Conservation (phyloP, 2,329 filamentous ascomycete species). For the Penicillium sp. region DNA sequence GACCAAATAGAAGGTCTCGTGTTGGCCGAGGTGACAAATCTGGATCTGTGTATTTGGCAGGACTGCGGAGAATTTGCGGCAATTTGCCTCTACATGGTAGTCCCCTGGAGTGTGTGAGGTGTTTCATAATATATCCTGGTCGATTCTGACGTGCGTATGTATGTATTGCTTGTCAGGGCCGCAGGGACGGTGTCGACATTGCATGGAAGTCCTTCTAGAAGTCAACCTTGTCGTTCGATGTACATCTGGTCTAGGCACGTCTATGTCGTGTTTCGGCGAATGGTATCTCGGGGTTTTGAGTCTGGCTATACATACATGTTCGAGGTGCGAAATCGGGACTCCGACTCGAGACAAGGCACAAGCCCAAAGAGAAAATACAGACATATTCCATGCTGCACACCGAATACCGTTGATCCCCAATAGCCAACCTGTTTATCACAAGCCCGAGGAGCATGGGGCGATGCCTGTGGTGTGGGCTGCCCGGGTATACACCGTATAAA, state of each 20-base stretch:
- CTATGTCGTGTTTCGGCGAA: neutral
- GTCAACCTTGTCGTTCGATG: neutral
- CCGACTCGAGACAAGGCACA: neutral
- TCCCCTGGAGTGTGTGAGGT: neutral
- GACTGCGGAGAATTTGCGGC: neutral
- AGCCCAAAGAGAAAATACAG: neutral
- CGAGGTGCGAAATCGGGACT: neutral
- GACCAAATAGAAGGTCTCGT: constrained; percentile 4
- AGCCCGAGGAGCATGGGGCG: neutral
- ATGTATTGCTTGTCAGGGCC: neutral
- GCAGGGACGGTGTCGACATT: neutral
- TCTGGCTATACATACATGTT: neutral
- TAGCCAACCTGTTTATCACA: neutral
- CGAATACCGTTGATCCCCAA: neutral
- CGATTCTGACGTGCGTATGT: neutral
- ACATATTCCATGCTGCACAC: no score
- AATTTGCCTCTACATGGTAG: neutral
- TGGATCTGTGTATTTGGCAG: neutral
- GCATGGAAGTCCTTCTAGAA: neutral
- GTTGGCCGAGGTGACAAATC: neutral
- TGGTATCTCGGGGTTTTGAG: neutral
- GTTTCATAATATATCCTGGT: constrained; percentile 8
- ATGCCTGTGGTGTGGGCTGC: neutral
- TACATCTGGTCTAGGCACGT: neutral
- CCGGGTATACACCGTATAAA: neutral